phyloP scores from a whole-genome alignment of 1,284 basidiomycete genomes.

The Pisolithus thermaeus region DNA sequence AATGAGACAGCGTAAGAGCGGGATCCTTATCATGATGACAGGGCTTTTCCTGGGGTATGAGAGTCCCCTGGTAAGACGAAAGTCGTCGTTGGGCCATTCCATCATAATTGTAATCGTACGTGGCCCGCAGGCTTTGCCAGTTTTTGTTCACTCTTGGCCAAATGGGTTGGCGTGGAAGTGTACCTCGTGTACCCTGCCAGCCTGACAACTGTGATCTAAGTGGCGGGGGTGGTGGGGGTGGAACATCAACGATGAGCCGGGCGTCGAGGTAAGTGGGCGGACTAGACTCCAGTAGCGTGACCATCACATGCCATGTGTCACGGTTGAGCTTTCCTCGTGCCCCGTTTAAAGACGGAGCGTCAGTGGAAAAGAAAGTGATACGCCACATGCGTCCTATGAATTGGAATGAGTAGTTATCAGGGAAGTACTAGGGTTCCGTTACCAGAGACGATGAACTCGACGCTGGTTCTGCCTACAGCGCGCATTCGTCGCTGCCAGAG shows the following conservation, averaged over 20 bases:
- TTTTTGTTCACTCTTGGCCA: not conserved
- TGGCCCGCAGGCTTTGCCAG: not conserved
- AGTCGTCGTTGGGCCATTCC: not conserved
- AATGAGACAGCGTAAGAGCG: not conserved
- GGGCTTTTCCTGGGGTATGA: not conserved
- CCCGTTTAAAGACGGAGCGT: slow-evolving; percentile 1
- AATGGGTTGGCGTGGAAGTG: not conserved
- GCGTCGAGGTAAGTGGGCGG: slow-evolving; percentile 55
- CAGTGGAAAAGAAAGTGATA: slow-evolving; percentile 20
- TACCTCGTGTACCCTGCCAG: not conserved
- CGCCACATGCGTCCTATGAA: slow-evolving; percentile 34
- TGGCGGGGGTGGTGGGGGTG: slow-evolving; percentile 8
- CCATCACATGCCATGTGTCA: slow-evolving; percentile 49
- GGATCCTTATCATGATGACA: not conserved
- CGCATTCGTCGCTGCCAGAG: slow-evolving; percentile 66
- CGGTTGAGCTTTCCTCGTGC: slow-evolving; percentile 11
- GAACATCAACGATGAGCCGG: slow-evolving; percentile 39
- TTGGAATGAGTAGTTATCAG: not conserved
- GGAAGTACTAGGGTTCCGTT: not conserved
- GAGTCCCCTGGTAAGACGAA: not conserved
- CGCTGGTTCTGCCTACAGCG: slow-evolving; percentile 42
- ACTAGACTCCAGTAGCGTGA: slow-evolving; percentile 49
- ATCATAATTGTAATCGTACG: slow-evolving; percentile 4
- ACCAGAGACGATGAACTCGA: slow-evolving; percentile 64
- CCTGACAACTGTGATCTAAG: too few relatives aligned